Percentiles rank a stretch among this genome's conserved stretches.
Evolutionary conservation across 768 basidiomycete genomes (phyloP).

Genomic region (Lactarius hatsudake): DNA sequence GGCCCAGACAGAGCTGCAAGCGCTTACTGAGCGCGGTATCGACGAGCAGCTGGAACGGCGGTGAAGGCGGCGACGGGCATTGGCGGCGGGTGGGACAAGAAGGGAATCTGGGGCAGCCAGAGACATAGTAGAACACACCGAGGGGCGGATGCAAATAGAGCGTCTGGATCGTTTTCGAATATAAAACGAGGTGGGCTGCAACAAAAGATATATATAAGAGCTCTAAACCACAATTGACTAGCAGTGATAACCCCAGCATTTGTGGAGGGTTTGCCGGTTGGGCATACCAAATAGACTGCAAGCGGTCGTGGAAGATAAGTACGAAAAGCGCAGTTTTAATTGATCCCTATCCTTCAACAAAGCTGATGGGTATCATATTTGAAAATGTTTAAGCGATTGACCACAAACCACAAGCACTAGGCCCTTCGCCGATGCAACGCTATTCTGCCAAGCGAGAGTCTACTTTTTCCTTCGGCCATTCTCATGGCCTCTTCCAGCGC

Average conservation of each 20-base stretch:
- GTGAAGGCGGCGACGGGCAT: background rate
- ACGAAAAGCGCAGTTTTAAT: background rate
- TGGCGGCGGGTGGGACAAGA: background rate
- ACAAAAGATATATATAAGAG: conserved; percentile 8
- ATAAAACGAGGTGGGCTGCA: background rate
- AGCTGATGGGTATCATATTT: background rate
- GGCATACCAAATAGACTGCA: background rate
- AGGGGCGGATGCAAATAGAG: background rate
- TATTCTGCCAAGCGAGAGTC: conserved; percentile 50
- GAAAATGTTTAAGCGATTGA: background rate
- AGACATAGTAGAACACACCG: conserved; percentile 6
- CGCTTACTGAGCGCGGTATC: conserved; percentile 20
- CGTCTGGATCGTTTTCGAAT: background rate
- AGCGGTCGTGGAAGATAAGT: background rate
- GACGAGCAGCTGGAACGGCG: conserved; percentile 24
- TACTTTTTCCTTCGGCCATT: conserved; percentile 57
- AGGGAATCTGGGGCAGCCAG: background rate
- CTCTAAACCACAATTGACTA: conserved; percentile 3
- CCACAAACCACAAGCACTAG: conserved; percentile 9
- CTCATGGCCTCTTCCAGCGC: conserved; percentile 52
- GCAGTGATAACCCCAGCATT: background rate
- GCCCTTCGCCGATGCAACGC: conserved; percentile 15
- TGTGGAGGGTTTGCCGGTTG: background rate
- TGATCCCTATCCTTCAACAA: background rate
- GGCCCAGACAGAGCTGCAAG: background rate